Base-by-base conservation (phyloP, 495 filamentous ascomycete genomes). In the Bathelium albidoporum region DNA sequence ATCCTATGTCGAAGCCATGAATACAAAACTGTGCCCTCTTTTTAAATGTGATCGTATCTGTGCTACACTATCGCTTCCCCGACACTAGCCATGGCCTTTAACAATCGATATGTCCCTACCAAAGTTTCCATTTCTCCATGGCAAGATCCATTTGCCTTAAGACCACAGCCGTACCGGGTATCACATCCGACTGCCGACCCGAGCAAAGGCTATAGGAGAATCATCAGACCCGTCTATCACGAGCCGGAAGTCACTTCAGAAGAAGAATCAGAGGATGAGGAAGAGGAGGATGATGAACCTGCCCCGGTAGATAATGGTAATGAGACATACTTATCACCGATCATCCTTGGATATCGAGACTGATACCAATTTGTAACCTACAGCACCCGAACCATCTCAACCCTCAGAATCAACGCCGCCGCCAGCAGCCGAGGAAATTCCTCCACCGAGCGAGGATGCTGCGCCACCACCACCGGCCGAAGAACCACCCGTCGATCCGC, bases 51-150 rank as follows among this genome's bases (percentile, higher is more conserved):
- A 29, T 29, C 24, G 49, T 29, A 11, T 5, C 20, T 29, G 49
- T 55, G 24, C 49, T 24, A 55, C 49, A 12, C 7, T 24, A 55
- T 26, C 16, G 24, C 20, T 55, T 29, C 24, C 7, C 2, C 5
- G 24, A 24, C 24, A 29, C 24, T 24, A 55, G 24, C 24, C 49
- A 55, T 55, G 49, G 20, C 49, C 29, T n/a, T 28, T 20, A 10
- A 11, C 49, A 26, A 26, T 9, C 49, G 49, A 55, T 55, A 9
- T 55, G 16, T 7, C 2, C 49, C 20, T 28, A 29, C 49, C 16
- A n/a, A 55, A 28, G 29, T 55, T n/a, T 55, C 49, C 49, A 28
- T 55, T 9, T 55, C 49, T 55, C 49, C 49, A 2, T 55, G 49
- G 49, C 49, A 55, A 20, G 24, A 55, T 55, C 49, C 49, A 3